Evolutionary conservation across 129 eudicot species (phyloP), one percentile per base, ranked within the genome.

Genomic region (Saposhnikovia divaricata): DNA sequence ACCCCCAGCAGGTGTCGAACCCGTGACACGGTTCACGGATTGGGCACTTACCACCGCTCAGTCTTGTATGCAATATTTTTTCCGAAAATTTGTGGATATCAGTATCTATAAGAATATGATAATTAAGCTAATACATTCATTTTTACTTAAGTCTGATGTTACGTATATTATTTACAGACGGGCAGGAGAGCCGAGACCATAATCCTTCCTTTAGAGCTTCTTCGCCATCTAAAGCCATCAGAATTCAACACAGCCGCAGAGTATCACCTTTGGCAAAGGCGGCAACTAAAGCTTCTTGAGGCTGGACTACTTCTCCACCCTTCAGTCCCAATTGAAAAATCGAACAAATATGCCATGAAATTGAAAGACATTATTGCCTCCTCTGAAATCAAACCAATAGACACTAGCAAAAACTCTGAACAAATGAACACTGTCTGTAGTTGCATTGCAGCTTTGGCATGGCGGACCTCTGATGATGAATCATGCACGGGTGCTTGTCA

Each of bases 111-210:
- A 31, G 34, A 31, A 31, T 31, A 1, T 46, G 12, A 2, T 10
- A 46, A 11, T 46, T 50, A 15, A 16, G 61, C 9, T 53, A 53
- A 53, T 53, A 1, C 61, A 1, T 18, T 53, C 27, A 72, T 40
- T 21, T 8, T 5, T 9, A 40, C 51, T 21, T 44, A 23, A 38
- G 23, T 71, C 50, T 72, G 50, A 72, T 71, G 28, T 1, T 1
- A 1, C 8, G 25, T 40, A 39, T 28, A 28, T 28, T 34, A 73
- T 47, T 11, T 27, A 23, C 83, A 94, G 97, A 91, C 82, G 91
- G 97, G 97, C 16, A 88, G 98, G 81, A 87, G 96, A 15, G 96
- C 96, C 25, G 98, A 94, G 87, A 94, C 98, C 1, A 91, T 94
- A 45, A 94, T 94, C 80, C 93, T 94, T 8, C 98, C 98, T 2